Conservation (phyloP, 176 grass and related monocot species). For the sorghum (Sorghum bicolor) region Sorghum_bicolor_NCBIv3 NC_012873.2:58948501-58949000, state of each 20-base stretch:
- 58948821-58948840: not conserved
- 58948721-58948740: slow-evolving; percentile 83
- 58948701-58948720: slow-evolving; percentile 86
- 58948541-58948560: not conserved
- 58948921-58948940: slow-evolving; percentile 72
- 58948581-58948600: not conserved
- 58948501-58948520: not conserved
- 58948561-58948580: not conserved
- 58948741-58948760: slow-evolving; percentile 80
- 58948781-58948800: not conserved
- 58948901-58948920: slow-evolving; percentile 33
- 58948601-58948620: not conserved
- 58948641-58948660: not conserved
- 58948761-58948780: slow-evolving; percentile 86
- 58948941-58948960: slow-evolving; percentile 83
- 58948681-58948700: slow-evolving; percentile 86
- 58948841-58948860: not conserved
- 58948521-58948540: not conserved
- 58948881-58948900: slow-evolving; percentile 7
- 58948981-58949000: slow-evolving; percentile 87
- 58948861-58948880: not conserved
- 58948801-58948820: not conserved
- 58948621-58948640: not conserved
- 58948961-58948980: slow-evolving; percentile 78
- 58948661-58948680: slow-evolving; percentile 61